Conservation (phyloP, 257 asterid species). For the Salvia hispanica region DNA sequence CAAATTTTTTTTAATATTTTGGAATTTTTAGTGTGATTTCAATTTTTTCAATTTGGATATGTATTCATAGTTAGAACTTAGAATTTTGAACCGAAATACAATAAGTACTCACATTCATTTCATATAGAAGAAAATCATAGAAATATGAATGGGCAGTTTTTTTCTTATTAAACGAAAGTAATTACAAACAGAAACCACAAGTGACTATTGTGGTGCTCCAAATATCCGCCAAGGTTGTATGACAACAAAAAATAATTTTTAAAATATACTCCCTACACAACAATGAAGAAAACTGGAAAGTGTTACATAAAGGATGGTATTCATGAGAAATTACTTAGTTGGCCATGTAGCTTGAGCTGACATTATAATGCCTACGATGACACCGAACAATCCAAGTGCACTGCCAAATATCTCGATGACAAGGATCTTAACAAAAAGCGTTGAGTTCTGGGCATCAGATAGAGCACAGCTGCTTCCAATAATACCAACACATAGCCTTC, state of each 20-base stretch:
- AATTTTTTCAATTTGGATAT: no score
- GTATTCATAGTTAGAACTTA: no score
- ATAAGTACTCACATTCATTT: no score
- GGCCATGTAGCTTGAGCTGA: constrained; percentile 94
- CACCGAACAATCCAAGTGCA: constrained; percentile 80
- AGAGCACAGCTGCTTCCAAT: constrained; percentile 85
- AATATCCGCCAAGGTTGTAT: constrained; percentile 12
- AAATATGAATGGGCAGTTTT: background rate
- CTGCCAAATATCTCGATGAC: constrained; percentile 84
- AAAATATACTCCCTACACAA: constrained; percentile 11
- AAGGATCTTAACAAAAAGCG: constrained; percentile 76
- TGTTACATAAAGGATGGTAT: constrained; percentile 25
- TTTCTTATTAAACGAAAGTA: constrained; percentile 23
- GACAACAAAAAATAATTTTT: constrained; percentile 17
- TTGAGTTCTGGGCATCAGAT: constrained; percentile 80
- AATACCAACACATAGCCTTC: constrained; percentile 75
- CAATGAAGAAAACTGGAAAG: constrained; percentile 20
- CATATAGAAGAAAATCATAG: background rate
- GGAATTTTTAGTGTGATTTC: no score
- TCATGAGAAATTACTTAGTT: constrained; percentile 33
- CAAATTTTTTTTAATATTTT: no score
- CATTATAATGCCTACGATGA: constrained; percentile 81
- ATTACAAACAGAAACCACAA: constrained; percentile 26
- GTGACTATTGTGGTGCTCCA: background rate
- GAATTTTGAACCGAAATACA: no score